These are phyloP conservation scores for Pichia occidentalis DNA, from an alignment of 805 yeast species.

Conservation along the genomic window DNA sequence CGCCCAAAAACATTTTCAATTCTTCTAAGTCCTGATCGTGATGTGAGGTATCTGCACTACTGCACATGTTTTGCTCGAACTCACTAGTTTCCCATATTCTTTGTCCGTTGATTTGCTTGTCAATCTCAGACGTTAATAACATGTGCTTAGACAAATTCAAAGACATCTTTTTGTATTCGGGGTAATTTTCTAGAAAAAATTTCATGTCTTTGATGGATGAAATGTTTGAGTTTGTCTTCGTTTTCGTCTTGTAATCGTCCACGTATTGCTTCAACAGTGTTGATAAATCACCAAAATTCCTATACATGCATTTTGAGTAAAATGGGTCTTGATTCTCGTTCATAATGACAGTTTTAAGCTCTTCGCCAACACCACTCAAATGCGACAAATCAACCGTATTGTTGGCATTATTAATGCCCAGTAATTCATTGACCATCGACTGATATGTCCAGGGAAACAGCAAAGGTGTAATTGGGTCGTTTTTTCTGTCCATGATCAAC, in stretches of 20 bases:
- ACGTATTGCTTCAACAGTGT: slow-evolving; percentile 82
- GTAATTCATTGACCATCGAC: slow-evolving; percentile 90
- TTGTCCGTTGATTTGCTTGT: slow-evolving; percentile 55
- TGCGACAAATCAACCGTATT: slow-evolving; percentile 67
- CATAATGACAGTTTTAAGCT: slow-evolving; percentile 55
- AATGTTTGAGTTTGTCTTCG: slow-evolving; percentile 66
- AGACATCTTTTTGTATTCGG: slow-evolving; percentile 85
- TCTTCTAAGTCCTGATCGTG: slow-evolving; percentile 51
- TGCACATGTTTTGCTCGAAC: slow-evolving; percentile 77
- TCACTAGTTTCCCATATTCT: slow-evolving; percentile 84
- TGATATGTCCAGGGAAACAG: slow-evolving; percentile 97
- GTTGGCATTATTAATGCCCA: slow-evolving; percentile 58
- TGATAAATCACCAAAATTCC: slow-evolving; percentile 92
- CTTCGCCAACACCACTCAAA: slow-evolving; percentile 50
- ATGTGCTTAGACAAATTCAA: slow-evolving; percentile 90
- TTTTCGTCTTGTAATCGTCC: slow-evolving; percentile 69
- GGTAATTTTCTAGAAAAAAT: slow-evolving; percentile 83
- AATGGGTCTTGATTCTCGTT: slow-evolving; percentile 70
- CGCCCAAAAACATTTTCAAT: slow-evolving; percentile 48
- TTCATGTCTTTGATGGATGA: slow-evolving; percentile 85
- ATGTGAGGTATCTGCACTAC: slow-evolving; percentile 38
- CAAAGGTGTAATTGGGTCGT: slow-evolving; percentile 91
- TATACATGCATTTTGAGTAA: slow-evolving; percentile 71
- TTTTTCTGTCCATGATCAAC: slow-evolving; percentile 72
- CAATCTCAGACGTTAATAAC: slow-evolving; percentile 81